Evolutionary conservation across 2,329 filamentous ascomycete genomes (phyloP), one percentile per base, ranked within the genome.

Genomic region (Sclerotinia spermophila): DNA sequence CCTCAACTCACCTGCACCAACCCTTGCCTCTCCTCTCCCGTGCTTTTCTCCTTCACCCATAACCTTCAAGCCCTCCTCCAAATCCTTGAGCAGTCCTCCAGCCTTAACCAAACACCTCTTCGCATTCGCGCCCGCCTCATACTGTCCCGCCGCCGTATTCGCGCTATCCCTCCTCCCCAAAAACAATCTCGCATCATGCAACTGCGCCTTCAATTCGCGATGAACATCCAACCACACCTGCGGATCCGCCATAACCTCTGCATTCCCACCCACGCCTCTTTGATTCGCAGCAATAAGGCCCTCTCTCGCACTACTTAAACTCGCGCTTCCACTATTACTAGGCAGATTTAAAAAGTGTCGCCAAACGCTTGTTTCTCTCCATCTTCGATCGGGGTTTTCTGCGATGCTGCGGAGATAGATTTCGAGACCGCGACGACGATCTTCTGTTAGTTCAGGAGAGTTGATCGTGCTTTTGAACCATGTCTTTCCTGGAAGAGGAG

Each of bases 401-500:
- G 92, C 90, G 72, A 96, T 91, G 53, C 87, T 86, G 66, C 87
- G 86, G 4, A 96, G 84, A 80, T 95, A 96, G 59, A 82, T 81
- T 79, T 95, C 91, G 15, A 96, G 84, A 0, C 85, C 89, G 19
- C 81, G 77, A 58, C 92, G 88, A n/a, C 92, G 89, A 73, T 88
- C 82, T 78, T 92, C 90, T 38, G 92, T 90, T 59, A 93, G 85
- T 64, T 90, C 87, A 30, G 90, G 84, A 13, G 89, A 92, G 69
- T 85, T 87, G 67, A 92, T 84, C 5, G 92, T 94, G 15, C 88
- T 89, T 72, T 90, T 87, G 78, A 95, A 87, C 92, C 92, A 96
- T 61, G 89, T 89, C 79, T 96, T 96, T 21, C 82, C 82, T 0
- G 92, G 92, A 8, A 95, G 83, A 0, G 90, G 82, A 1, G 84